Evolutionary conservation across 1,284 basidiomycete species (phyloP), one percentile per base, ranked within the genome.

Genomic region (Boletus albobrunnescens): DNA sequence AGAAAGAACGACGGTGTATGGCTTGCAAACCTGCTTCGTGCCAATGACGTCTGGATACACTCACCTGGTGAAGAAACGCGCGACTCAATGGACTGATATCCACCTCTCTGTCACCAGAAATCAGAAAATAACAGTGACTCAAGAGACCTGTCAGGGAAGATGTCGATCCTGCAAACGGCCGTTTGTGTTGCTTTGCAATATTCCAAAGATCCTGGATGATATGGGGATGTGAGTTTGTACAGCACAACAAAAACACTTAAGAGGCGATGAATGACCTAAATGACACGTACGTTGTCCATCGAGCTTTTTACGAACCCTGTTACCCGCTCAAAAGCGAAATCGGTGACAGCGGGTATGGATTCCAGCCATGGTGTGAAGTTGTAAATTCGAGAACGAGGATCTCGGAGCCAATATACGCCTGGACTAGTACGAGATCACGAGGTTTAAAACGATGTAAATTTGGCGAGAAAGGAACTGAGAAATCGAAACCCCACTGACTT

Each of bases 381-480:
- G 71, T 91, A 95, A 7, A 91, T 86, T 6, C 82, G 77, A 0
- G 92, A 89, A 9, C 91, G 77, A 1, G 91, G 88, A 59, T 99
- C 94, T 57, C 84, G 82, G 2, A 97, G 68, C 83, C 89, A 91
- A 61, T 95, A 90, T 0, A 96, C 86, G n/a, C 93, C 93, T 3
- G 91, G 90, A 56, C 91, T 94, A 42, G 35, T 48, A 39, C 12
- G 26, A 41, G 30, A 33, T 12, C 41, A 10, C 20, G 33, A 13
- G 42, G 22, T 45, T 49, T 17, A 45, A 33, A 27, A 41, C 11
- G 11, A 23, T 8, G 32, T 23, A 11, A 39, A 41, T 11, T 31
- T 16, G 13, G 19, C 44, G 27, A 31, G 3, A 53, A 35, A 38
- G 28, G 19, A 41, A 7, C 8, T 10, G 41, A 26, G 8, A 9